Evolutionary conservation across 2,329 filamentous ascomycete genomes (phyloP).

Genomic region (Lithohypha guttulata): DNA sequence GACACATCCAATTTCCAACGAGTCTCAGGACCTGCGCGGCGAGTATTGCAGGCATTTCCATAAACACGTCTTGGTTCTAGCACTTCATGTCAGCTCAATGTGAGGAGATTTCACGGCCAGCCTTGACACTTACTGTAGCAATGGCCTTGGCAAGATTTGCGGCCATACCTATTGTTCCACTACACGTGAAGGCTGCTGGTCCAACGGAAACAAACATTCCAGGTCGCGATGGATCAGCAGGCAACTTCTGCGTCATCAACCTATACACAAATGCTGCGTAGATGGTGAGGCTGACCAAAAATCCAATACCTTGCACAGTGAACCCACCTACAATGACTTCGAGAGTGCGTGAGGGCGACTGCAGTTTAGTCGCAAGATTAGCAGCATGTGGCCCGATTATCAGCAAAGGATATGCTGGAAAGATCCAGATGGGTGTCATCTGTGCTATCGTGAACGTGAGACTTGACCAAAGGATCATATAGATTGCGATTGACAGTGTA

Average conservation of each 20-base stretch:
- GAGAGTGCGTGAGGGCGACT: conserved; percentile 34
- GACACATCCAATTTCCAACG: conserved; percentile 50
- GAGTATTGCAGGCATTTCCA: conserved; percentile 43
- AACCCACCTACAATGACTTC: conserved; percentile 49
- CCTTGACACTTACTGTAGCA: too few relatives aligned
- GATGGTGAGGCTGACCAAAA: conserved; percentile 62
- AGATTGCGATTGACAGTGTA: conserved; percentile 57
- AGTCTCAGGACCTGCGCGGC: conserved; percentile 46
- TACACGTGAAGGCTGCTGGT: conserved; percentile 58
- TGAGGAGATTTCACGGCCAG: too few relatives aligned
- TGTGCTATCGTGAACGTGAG: conserved; percentile 62
- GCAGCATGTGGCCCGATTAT: conserved; percentile 64
- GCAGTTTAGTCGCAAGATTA: conserved; percentile 41
- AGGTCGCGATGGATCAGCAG: conserved; percentile 62
- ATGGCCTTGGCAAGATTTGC: conserved; percentile 39
- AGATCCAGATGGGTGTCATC: conserved; percentile 85
- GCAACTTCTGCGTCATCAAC: conserved; percentile 79
- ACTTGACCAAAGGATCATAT: conserved; percentile 60
- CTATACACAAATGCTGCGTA: conserved; percentile 76
- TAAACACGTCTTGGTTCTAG: conserved; percentile 31
- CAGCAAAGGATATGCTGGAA: conserved; percentile 71
- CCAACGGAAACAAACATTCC: conserved; percentile 81
- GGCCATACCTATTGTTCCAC: conserved; percentile 50
- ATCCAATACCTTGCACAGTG: conserved; percentile 54
- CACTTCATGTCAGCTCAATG: conserved; percentile 27